These are phyloP conservation scores for Leavenworthia alabamica DNA, from an alignment of 345 rosid species.

Conservation along the genomic window DNA sequence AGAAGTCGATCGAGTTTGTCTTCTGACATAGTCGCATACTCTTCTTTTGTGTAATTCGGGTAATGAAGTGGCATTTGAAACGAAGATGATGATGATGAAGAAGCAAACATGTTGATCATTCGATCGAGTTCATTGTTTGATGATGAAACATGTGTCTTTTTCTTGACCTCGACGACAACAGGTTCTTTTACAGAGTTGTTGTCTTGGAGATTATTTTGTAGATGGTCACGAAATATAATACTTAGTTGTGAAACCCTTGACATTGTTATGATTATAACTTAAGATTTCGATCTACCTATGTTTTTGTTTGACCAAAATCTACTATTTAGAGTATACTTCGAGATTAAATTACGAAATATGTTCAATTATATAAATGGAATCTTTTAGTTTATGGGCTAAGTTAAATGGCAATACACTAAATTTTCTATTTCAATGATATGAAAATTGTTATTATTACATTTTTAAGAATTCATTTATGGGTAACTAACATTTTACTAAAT, in stretches of 20 bases:
- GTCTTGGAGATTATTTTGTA: neutral
- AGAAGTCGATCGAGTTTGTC: constrained; percentile 52
- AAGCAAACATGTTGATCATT: neutral
- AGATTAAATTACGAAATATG: neutral
- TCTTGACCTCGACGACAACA: neutral
- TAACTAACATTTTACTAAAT: neutral
- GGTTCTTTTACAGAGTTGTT: neutral
- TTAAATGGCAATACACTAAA: neutral
- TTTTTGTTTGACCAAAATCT: neutral
- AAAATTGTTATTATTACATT: too few species aligned
- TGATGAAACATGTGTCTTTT: neutral
- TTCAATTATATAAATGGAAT: neutral
- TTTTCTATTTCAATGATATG: too few species aligned
- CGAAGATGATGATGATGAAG: neutral
- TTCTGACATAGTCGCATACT: constrained; percentile 52
- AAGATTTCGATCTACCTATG: neutral
- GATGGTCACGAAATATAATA: constrained; percentile 1
- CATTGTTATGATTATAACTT: neutral
- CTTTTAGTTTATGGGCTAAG: neutral
- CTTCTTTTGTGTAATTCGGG: constrained; percentile 47
- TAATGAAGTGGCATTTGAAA: constrained; percentile 65
- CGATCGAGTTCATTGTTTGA: neutral
- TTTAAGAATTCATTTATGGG: neutral
- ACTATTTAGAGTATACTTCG: neutral
- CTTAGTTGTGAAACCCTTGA: constrained; percentile 11